Base-by-base conservation (phyloP, 352 stramenopile species). In the Globisporangium viniferum region DNA sequence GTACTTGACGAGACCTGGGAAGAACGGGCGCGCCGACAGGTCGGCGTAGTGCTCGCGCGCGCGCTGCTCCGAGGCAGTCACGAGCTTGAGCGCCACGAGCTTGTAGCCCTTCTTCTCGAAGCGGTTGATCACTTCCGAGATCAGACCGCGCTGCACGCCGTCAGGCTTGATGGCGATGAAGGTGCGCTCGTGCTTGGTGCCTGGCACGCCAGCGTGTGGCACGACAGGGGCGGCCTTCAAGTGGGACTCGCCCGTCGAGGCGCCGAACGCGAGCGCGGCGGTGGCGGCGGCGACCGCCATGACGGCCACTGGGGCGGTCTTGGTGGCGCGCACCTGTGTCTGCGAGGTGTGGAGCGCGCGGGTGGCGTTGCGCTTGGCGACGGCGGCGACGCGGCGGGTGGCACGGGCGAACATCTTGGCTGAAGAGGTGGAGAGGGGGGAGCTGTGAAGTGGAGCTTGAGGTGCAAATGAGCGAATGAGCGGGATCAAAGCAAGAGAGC, bases 91-190 rank as follows among this genome's bases (percentile, higher is more conserved):
- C 20, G 84, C 94, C 51, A 97, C 91, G 68, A 96, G 87, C 80
- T 98, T 98, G 91, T 98, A 98, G 68, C 95, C 95, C 79, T 97
- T 97, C 78, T 97, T 97, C 79, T 98, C 94, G 73, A 98, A 98
- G 69, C 95, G 88, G 64, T 68, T 88, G 78, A 98, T 98, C 55
- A 98, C 97, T 71, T 98, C 92, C 67, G 89, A 93, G 73, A 98
- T 86, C 36, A 98, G 82, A 39, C 90, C 93, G 62, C 95, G 88
- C 81, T 98, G 89, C 58, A 98, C 95, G 62, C 91, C 95, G 74
- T 98, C 94, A 7, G 95, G 94, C 86, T 98, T 98, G 73, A 97
- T 94, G 41, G 93, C 93, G 67, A 98, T 95, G 81, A 98, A 98
- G 59, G 94, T 98, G 71, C 93, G 89, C 79, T 98, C 95, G 69